phyloP scores from a whole-genome alignment of 2,329 filamentous ascomycete species.

The Lachnellula willkommii region DNA sequence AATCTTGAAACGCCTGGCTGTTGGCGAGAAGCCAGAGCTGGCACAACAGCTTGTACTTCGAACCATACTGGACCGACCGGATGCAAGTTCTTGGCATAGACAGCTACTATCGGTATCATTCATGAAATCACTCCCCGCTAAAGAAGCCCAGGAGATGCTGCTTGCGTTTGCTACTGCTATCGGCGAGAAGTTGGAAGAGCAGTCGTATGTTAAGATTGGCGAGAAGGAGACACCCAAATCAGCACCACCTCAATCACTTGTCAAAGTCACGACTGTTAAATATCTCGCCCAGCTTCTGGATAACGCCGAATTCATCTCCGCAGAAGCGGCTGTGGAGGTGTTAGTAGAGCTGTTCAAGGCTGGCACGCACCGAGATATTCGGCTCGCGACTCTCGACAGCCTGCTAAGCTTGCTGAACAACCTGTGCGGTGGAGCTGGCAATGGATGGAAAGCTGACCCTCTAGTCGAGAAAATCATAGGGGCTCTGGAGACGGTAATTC shows the following conservation, averaged over 20 bases:
- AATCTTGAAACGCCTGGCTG: conserved; percentile 23
- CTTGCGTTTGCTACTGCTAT: conserved; percentile 29
- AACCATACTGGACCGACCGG: conserved; percentile 30
- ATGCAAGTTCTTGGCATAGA: conserved; percentile 40
- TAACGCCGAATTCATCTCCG: conserved; percentile 31
- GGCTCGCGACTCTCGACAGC: conserved; percentile 31
- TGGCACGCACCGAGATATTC: conserved; percentile 35
- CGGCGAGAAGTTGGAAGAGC: conserved; percentile 25
- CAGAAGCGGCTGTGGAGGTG: conserved; percentile 27
- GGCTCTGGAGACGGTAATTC: conserved; percentile 29
- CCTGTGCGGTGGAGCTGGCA: conserved; percentile 12
- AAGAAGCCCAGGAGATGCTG: conserved; percentile 29
- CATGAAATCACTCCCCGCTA: conserved; percentile 31
- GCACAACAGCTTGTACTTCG: conserved; percentile 28
- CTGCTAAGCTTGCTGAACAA: conserved; percentile 29
- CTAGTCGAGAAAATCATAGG: conserved; percentile 19
- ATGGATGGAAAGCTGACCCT: conserved; percentile 10
- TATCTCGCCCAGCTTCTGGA: conserved; percentile 36
- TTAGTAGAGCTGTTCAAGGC: conserved; percentile 29
- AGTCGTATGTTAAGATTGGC: conserved; percentile 15
- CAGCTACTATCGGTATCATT: conserved; percentile 30
- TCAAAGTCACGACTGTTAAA: conserved; percentile 41
- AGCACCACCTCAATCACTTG: conserved; percentile 8
- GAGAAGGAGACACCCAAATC: conserved; percentile 3
- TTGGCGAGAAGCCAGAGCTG: conserved; percentile 31